A percentile compares a stretch with the other conserved stretches of the same genome.
phyloP scores from a whole-genome alignment of 2,329 filamentous ascomycete genomes.

The Aureobasidium leucospermi region DNA sequence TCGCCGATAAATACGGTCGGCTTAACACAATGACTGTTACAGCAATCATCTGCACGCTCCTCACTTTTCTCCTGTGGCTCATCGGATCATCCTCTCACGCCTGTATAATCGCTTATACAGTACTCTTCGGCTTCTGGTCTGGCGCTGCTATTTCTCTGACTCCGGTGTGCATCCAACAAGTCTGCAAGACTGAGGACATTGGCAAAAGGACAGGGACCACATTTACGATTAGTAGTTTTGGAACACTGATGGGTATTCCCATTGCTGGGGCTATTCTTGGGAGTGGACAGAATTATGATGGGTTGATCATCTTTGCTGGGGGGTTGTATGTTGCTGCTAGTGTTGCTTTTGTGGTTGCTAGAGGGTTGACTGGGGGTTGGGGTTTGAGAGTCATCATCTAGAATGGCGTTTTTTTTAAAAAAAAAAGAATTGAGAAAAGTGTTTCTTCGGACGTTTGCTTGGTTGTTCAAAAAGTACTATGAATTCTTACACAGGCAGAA shows the following conservation, averaged over 20 bases:
- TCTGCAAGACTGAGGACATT: conserved; percentile 24
- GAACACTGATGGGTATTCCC: conserved; percentile 59
- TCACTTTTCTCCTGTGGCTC: conserved; percentile 23
- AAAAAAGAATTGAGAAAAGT: too few relatives aligned
- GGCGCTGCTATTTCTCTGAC: conserved; percentile 26
- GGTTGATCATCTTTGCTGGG: conserved; percentile 22
- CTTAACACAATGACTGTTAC: conserved; percentile 27
- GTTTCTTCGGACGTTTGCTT: too few relatives aligned
- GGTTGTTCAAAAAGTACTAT: too few relatives aligned
- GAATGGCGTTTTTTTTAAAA: background rate
- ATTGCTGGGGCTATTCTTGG: conserved; percentile 54
- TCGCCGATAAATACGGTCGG: conserved; percentile 28
- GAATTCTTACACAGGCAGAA: too few relatives aligned
- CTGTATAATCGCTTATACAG: conserved; percentile 21
- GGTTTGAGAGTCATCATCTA: background rate
- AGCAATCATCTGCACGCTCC: conserved; percentile 18
- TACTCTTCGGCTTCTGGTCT: conserved; percentile 24
- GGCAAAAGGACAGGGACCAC: conserved; percentile 60
- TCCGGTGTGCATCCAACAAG: conserved; percentile 27
- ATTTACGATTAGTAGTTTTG: conserved; percentile 56
- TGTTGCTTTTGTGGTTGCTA: conserved; percentile 14
- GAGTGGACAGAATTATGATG: conserved; percentile 24
- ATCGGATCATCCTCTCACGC: conserved; percentile 15
- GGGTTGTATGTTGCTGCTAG: conserved; percentile 22
- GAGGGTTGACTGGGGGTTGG: conserved; percentile 17